Conservation (phyloP, 371 early-diverging fungal species). For the Mucor velutinosus region DNA sequence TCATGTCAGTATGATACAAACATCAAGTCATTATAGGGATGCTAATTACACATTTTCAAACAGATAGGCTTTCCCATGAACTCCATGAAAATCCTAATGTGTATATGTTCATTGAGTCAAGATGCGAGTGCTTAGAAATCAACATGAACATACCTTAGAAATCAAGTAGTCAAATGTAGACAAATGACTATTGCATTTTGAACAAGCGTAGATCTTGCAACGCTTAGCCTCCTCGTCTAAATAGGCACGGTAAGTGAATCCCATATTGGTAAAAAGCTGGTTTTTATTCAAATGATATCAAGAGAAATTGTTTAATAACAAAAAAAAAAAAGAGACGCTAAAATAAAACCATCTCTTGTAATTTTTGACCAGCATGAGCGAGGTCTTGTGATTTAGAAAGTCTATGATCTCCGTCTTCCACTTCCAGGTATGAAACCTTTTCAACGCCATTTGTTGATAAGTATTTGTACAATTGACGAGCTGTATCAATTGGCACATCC, state of each 20-base stretch:
- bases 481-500: constrained; percentile 22
- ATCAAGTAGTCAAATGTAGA: constrained; percentile 63
- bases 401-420: constrained; percentile 46
- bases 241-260: constrained; percentile 58
- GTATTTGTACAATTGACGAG: constrained; percentile 18
- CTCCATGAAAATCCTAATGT: constrained; percentile 62
- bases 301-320: neutral
- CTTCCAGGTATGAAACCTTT: constrained; percentile 20
- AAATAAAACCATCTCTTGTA: constrained; percentile 3
- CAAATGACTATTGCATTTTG: constrained; percentile 75
- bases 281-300: neutral
- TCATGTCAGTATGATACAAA: neutral
- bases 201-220: constrained; percentile 59
- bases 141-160: constrained; percentile 54
- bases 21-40: neutral
- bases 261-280: constrained; percentile 40
- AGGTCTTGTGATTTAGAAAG: constrained; percentile 40
- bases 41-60: constrained; percentile 59
- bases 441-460: neutral
- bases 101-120: neutral
- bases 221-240: constrained; percentile 41
- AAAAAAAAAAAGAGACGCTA: constrained; percentile 2
- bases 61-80: constrained; percentile 66
- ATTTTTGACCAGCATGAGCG: neutral
- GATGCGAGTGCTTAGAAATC: neutral